A percentile compares a stretch with the other conserved stretches of the same genome.
These are phyloP conservation scores for Saururus chinensis DNA, from an alignment of 164 flowering plant species.

Conservation along the genomic window DNA sequence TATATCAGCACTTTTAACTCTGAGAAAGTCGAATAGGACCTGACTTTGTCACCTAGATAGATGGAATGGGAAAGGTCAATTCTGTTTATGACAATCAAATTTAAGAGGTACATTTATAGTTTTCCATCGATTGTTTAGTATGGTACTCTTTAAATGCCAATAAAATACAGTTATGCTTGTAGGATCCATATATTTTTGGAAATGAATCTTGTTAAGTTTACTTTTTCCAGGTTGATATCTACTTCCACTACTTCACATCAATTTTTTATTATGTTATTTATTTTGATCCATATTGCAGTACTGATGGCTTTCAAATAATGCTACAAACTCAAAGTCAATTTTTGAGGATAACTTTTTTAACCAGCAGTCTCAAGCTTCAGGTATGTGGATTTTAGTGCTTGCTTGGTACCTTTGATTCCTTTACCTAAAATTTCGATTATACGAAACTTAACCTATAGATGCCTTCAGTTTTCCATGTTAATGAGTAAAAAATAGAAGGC, in stretches of 20 bases:
- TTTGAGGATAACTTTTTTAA: slow-evolving; percentile 93
- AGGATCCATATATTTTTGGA: no score
- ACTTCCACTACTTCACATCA: not conserved
- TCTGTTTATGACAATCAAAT: no score
- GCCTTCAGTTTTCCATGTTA: not conserved
- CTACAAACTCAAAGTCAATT: slow-evolving; percentile 48
- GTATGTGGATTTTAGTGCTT: slow-evolving; percentile 16
- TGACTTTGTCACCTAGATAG: no score
- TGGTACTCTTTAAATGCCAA: no score
- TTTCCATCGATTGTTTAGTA: no score
- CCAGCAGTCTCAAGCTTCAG: slow-evolving; percentile 76
- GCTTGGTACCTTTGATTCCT: not conserved
- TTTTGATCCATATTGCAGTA: no score
- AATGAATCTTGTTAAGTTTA: not conserved
- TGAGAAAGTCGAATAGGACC: no score
- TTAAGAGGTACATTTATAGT: no score
- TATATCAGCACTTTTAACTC: no score
- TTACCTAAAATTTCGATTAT: not conserved
- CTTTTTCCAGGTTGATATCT: not conserved
- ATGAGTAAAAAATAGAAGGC: not conserved
- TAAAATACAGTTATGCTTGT: not conserved
- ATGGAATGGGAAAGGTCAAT: no score
- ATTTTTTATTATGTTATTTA: no score
- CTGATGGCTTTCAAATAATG: slow-evolving; percentile 73
- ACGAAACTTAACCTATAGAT: not conserved